phyloP scores from a whole-genome alignment of 2,329 filamentous ascomycete species.

The Leptographium galeiforme region DNA sequence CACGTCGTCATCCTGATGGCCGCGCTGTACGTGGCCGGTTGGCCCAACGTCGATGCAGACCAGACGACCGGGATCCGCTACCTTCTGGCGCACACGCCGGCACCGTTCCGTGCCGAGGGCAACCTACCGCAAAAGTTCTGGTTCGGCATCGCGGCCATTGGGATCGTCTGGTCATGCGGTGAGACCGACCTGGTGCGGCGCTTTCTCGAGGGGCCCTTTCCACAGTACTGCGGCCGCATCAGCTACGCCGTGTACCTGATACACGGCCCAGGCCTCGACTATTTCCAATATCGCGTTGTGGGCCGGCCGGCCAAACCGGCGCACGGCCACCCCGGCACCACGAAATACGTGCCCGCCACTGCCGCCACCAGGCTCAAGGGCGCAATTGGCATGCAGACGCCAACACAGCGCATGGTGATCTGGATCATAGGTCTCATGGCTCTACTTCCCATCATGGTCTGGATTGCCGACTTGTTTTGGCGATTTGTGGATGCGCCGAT shows the following conservation, averaged over 20 bases:
- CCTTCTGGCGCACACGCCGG: conserved; percentile 19
- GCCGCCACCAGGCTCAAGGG: conserved; percentile 19
- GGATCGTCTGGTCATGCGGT: conserved; percentile 24
- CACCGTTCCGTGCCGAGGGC: conserved; percentile 16
- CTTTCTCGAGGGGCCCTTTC: conserved; percentile 31
- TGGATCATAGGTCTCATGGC: conserved; percentile 25
- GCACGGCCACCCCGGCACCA: conserved; percentile 11
- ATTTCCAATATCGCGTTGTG: conserved; percentile 19
- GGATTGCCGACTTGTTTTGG: conserved; percentile 47
- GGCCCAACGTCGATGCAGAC: conserved; percentile 23
- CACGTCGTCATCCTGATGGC: conserved; percentile 5
- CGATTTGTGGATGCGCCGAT: conserved; percentile 36
- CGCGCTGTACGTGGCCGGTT: conserved; percentile 20
- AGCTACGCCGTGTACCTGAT: conserved; percentile 45
- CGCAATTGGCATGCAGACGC: conserved; percentile 17
- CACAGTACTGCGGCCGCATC: conserved; percentile 42
- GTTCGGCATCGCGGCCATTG: conserved; percentile 21
- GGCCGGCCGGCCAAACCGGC: conserved; percentile 15
- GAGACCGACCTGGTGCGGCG: conserved; percentile 20
- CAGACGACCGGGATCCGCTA: conserved; percentile 20
- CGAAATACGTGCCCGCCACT: conserved; percentile 12
- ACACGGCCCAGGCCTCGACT: conserved; percentile 36
- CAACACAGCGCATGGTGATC: conserved; percentile 17
- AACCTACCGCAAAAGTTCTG: conserved; percentile 23
- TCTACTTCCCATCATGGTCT: conserved; percentile 28